Conservation (phyloP, 2,329 filamentous ascomycete genomes). For the Bipolaris bicolor region DNA sequence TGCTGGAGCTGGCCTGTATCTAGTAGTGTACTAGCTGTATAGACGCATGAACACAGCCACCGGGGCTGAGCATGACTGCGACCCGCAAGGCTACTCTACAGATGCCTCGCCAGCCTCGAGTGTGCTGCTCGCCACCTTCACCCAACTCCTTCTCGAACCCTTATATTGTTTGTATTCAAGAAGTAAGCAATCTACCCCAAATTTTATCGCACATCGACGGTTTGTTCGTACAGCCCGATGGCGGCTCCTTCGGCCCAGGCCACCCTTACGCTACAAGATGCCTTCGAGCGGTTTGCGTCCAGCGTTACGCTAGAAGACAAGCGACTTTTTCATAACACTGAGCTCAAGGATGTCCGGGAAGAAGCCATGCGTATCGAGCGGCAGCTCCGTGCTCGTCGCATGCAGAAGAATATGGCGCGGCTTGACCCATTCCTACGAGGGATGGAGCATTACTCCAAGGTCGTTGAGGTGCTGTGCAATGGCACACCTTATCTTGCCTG, state of each 20-base stretch:
- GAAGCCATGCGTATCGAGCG: constrained; percentile 45
- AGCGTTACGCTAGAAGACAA: constrained; percentile 13
- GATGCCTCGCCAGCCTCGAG: not conserved
- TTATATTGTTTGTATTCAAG: not conserved
- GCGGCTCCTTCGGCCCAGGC: constrained; percentile 10
- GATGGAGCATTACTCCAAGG: constrained; percentile 39
- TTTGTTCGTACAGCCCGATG: constrained; percentile 3
- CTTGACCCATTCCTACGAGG: constrained; percentile 52
- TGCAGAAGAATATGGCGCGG: constrained; percentile 52
- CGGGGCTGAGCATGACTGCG: not conserved
- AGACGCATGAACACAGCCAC: not conserved
- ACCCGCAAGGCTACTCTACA: not conserved
- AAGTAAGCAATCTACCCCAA: not conserved
- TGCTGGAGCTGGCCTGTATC: not conserved
- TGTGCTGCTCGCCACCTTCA: not conserved
- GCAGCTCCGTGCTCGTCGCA: constrained; percentile 47
- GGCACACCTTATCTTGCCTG: constrained; percentile 55
- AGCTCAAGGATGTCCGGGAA: constrained; percentile 47
- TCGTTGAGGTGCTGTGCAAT: constrained; percentile 54
- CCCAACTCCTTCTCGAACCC: not conserved
- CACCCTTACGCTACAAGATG: constrained; percentile 12
- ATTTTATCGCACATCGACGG: not conserved
- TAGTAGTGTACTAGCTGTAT: no score
- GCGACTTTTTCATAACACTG: constrained; percentile 26
- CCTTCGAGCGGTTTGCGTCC: constrained; percentile 20